A percentile compares a stretch with the other conserved stretches of the same genome.
Evolutionary conservation across 495 filamentous ascomycete species (phyloP).

Genomic region (Daldinia decipiens): DNA sequence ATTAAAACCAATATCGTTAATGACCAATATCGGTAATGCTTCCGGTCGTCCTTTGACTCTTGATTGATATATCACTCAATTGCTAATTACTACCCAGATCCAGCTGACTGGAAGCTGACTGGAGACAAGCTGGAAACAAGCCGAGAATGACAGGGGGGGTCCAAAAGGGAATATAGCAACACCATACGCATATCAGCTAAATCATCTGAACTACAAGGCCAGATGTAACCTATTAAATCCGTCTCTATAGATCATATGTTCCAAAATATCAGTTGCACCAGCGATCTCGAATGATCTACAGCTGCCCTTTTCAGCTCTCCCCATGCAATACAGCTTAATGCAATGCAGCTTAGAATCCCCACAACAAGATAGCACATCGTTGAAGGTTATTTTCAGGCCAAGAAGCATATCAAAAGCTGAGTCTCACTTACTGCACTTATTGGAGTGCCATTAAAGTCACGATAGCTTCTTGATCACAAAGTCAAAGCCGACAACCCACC

Average conservation of each 20-base stretch:
- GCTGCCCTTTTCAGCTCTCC: constrained; percentile 26
- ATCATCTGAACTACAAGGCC: constrained; percentile 31
- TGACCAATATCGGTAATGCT: constrained; percentile 1
- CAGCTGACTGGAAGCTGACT: constrained; percentile 44
- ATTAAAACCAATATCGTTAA: constrained; percentile 14
- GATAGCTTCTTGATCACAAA: neutral
- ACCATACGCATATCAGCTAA: constrained; percentile 13
- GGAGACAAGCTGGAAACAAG: constrained; percentile 20
- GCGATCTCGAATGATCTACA: constrained; percentile 31
- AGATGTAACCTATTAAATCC: constrained; percentile 26
- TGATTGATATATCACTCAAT: constrained; percentile 15
- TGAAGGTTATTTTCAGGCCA: neutral
- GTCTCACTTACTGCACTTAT: neutral
- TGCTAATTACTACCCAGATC: constrained; percentile 30
- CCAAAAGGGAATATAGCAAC: neutral
- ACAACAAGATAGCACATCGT: neutral
- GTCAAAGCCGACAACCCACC: neutral
- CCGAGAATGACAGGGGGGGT: constrained; percentile 5
- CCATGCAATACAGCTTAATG: constrained; percentile 16
- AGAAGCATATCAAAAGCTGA: constrained; percentile 4
- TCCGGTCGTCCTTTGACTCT: constrained; percentile 16
- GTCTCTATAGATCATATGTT: constrained; percentile 33
- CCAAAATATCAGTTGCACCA: constrained; percentile 25
- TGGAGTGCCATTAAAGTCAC: constrained; percentile 5
- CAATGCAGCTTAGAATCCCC: constrained; percentile 7